Base-by-base conservation (phyloP, 2,329 filamentous ascomycete species). In the Aspergillus sp. region DNA sequence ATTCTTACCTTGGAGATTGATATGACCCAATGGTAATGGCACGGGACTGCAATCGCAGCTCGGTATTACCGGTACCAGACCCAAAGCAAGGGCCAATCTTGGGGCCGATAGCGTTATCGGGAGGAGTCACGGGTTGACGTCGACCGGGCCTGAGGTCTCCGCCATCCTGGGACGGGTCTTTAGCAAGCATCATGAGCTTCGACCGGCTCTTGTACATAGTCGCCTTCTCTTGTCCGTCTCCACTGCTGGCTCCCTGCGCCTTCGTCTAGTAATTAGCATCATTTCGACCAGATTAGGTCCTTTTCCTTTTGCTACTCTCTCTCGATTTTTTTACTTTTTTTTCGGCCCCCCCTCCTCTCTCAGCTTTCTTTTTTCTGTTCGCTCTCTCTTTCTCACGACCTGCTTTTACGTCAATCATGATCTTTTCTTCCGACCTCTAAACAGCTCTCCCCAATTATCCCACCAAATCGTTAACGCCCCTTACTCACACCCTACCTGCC, bases 71-170 rank as follows among this genome's bases (percentile, higher is more conserved):
- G 43, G 43, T 28, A 55, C 53, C 32, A 36, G 12, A 36, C 10
- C 32, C 10, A 36, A 19, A 43, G 53, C 53, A 28, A 30, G 53
- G 53, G 43, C 53, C 53, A 55, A 36, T 36, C 32, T 36, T 36
- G n/a, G 17, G n/a, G 21, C 21, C 25, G 23, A 45, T 41, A 23
- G 53, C 53, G 25, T 55, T 55, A 55, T 55, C 53, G 53, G 39
- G 17, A 45, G 21, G 25, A 55, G 53, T 55, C 53, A 55, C 53
- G 53, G 53, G 53, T 55, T 55, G 53, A 45, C 53, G 39, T 55
- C 39, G 38, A 19, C 53, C 43, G 23, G 17, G 30, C 19, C 19
- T 36, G 32, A 36, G 8, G 12, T 17, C 50, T 39, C 51, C 32
- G 19, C 21, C 36, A n/a, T 28, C 10, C 13, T 25, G 36, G 51